These are phyloP conservation scores for Xylaria sp. DNA, from an alignment of 2,329 filamentous ascomycete genomes.

Conservation along the genomic window DNA sequence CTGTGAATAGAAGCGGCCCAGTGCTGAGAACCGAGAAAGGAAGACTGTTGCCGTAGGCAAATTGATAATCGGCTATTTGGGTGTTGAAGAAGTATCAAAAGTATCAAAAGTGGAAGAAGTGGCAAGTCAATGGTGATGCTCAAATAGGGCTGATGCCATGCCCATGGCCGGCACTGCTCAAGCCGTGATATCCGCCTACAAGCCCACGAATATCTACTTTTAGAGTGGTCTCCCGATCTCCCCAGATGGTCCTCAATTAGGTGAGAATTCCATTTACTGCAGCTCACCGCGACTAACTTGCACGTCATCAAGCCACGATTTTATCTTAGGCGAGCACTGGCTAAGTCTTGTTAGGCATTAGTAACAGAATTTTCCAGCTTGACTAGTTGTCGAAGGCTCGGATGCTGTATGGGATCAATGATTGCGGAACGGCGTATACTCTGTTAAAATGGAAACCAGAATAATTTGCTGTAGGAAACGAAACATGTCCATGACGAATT, in stretches of 20 bases:
- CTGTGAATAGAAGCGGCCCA: conserved; percentile 11
- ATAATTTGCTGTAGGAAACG: too few relatives aligned
- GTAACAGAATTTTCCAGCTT: too few relatives aligned
- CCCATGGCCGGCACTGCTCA: background rate
- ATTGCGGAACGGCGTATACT: too few relatives aligned
- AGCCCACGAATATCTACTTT: background rate
- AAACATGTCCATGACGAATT: too few relatives aligned
- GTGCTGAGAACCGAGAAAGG: conserved; percentile 1
- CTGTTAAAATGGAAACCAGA: too few relatives aligned
- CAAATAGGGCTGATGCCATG: background rate
- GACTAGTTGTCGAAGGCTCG: too few relatives aligned
- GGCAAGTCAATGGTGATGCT: background rate
- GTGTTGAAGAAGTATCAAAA: background rate
- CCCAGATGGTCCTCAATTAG: background rate
- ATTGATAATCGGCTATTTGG: background rate
- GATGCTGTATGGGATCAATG: too few relatives aligned
- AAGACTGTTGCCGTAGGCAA: background rate
- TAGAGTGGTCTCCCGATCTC: background rate
- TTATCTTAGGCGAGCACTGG: background rate
- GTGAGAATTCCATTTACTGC: conserved; percentile 1
- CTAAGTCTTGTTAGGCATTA: background rate
- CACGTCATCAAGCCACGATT: conserved; percentile 3
- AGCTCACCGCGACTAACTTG: background rate
- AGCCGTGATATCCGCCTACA: background rate
- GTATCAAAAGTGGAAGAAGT: background rate